Evolutionary conservation across 768 basidiomycete genomes (phyloP).

Genomic region (Phylloporus sp.): DNA sequence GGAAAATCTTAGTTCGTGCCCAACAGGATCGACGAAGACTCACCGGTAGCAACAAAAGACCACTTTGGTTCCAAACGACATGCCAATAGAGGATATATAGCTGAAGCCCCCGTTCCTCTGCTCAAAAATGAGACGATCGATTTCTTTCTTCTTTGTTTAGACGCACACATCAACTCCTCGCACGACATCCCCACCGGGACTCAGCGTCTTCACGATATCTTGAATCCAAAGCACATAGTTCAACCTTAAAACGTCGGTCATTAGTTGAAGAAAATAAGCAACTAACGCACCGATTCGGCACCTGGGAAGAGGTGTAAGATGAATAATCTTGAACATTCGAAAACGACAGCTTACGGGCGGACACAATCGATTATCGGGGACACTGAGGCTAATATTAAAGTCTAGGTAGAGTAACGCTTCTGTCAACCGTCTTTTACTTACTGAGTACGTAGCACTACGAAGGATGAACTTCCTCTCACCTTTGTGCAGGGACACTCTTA

Average conservation of each 20-base stretch:
- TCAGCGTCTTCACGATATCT: conserved; percentile 50
- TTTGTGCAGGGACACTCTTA: conserved; percentile 62
- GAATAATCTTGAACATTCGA: neutral
- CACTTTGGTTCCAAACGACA: conserved; percentile 52
- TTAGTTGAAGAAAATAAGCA: neutral
- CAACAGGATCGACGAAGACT: neutral
- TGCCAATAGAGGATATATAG: conserved; percentile 81
- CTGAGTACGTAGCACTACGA: conserved; percentile 5
- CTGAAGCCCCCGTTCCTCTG: conserved; percentile 89
- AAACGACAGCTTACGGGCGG: conserved; percentile 64
- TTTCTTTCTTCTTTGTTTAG: neutral
- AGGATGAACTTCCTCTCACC: conserved; percentile 37
- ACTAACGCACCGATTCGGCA: conserved; percentile 62
- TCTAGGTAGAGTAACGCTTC: conserved; percentile 73
- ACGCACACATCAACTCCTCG: conserved; percentile 72
- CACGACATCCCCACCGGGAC: conserved; percentile 24
- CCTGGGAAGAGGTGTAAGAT: conserved; percentile 35
- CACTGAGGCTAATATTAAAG: conserved; percentile 56
- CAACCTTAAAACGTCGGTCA: conserved; percentile 42
- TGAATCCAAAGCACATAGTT: conserved; percentile 89
- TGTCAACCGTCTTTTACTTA: conserved; percentile 61
- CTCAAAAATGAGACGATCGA: neutral
- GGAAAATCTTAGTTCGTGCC: neutral
- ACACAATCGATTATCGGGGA: conserved; percentile 76
- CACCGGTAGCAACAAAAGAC: conserved; percentile 70